Base-by-base conservation (phyloP, 768 basidiomycete species). In the Boletales sp. region DNA sequence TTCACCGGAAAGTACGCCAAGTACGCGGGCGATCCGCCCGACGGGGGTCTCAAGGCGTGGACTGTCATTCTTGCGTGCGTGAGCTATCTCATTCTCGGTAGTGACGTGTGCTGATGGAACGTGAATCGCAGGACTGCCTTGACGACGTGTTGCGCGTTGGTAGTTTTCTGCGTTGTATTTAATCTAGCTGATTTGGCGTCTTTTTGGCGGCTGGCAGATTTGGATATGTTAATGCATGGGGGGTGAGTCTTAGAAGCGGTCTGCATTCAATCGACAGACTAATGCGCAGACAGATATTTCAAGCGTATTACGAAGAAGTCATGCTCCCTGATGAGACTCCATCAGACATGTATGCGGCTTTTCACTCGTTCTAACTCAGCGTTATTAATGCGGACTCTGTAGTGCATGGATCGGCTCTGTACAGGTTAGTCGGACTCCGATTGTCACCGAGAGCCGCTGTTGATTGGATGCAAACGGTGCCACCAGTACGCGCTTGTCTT, bases 351-450 rank as follows among this genome's bases (percentile, higher is more conserved):
- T 85, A 60, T 51, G 14, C 2, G 11, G 5, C 1, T 17, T 36
- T 11, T n/a, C n/a, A n/a, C 13, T 3, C 18, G n/a, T 21, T 24
- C 1, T 21, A 43, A 17, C 35, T 21, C 21, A 19, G 19, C 13
- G 30, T 18, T 4, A 30, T 19, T 54, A n/a, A 58, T 13, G 9
- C 21, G 18, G n/a, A 5, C 8, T 52, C 45, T 21, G 19, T 49
- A 88, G 87, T 39, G 80, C 87, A 40, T 90, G 87, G 87, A 90
- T 90, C 29, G 87, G 88, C 5, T 90, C 88, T 0, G 68, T 83
- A 17, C 87, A 88, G 70, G 86, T 82, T 37, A 4, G 58, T 51
- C 18, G 51, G 29, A 10, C 1, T 2, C 15, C 11, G 7, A 15
- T 3, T 18, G 11, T 30, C 1, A 4, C 37, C 21, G 36, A 43